These are phyloP conservation scores for Sonneratia alba DNA, from an alignment of 345 rosid species.

Conservation along the genomic window DNA sequence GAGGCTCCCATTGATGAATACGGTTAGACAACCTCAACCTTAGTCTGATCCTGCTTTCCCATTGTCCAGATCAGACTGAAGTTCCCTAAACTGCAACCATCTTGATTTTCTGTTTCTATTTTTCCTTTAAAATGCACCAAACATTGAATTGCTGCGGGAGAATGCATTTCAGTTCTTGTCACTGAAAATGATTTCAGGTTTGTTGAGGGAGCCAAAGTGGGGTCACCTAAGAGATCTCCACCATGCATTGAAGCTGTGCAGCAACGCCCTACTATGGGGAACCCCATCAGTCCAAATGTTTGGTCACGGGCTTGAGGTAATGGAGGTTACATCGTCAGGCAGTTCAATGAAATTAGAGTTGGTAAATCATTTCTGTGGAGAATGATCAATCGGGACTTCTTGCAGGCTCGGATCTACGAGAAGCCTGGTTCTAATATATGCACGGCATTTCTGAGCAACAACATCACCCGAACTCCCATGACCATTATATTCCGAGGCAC, in stretches of 20 bases:
- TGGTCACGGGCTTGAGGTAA: constrained; percentile 24
- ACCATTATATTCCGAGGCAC: constrained; percentile 23
- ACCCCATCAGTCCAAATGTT: constrained; percentile 15
- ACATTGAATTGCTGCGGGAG: no score
- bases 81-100: no score
- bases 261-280: constrained; percentile 35
- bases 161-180: no score
- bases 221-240: constrained; percentile 50
- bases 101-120: no score
- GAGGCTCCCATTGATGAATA: constrained; percentile 48
- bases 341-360: not conserved
- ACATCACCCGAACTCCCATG: constrained; percentile 9
- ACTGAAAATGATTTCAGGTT: constrained; percentile 12
- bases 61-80: no score
- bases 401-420: constrained; percentile 31
- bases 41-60: not conserved
- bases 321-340: not conserved
- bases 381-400: not conserved
- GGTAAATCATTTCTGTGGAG: not conserved
- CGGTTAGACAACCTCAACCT: constrained; percentile 17
- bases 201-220: constrained; percentile 39
- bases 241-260: constrained; percentile 22
- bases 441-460: constrained; percentile 41
- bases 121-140: no score
- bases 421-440: constrained; percentile 17